Conservation (phyloP, 306 rosid genomes). For the Begonia masoniana region DNA sequence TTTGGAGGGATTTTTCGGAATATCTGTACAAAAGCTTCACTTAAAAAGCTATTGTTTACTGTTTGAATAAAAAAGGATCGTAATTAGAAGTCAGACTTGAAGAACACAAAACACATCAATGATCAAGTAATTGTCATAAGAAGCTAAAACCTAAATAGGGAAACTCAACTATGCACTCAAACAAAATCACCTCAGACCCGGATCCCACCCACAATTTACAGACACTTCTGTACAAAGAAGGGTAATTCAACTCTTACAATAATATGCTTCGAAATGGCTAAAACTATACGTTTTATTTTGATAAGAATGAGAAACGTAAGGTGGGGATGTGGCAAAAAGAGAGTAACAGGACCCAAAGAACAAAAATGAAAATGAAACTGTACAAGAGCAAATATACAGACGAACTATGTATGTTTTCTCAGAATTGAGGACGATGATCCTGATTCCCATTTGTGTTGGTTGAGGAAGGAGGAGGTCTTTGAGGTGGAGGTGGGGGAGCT, state of each 20-base stretch:
- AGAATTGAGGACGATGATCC: slow-evolving; percentile 28
- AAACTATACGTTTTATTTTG: background rate
- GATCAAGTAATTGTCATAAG: no score
- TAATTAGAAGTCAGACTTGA: background rate
- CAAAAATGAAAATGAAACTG: slow-evolving; percentile 21
- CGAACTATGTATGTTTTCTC: slow-evolving; percentile 1
- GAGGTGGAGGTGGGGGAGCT: slow-evolving; percentile 60
- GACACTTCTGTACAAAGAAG: slow-evolving; percentile 4
- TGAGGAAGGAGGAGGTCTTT: slow-evolving; percentile 42
- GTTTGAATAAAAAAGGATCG: no score
- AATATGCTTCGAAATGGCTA: background rate
- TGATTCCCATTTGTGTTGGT: slow-evolving; percentile 41
- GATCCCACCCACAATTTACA: slow-evolving; percentile 10
- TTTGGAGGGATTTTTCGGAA: slow-evolving; percentile 10
- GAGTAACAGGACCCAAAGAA: background rate
- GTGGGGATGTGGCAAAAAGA: background rate
- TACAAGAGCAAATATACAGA: slow-evolving; percentile 23
- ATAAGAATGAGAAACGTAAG: background rate
- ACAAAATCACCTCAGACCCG: slow-evolving; percentile 13
- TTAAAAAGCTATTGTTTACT: no score
- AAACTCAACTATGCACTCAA: slow-evolving; percentile 2
- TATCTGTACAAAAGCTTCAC: slow-evolving; percentile 1
- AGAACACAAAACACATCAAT: background rate
- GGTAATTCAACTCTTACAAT: background rate
- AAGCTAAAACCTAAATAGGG: no score